Percentiles rank a stretch among this genome's conserved stretches.
These are phyloP conservation scores for Lasiodiplodia hormozganensis DNA, from an alignment of 2,329 filamentous ascomycete species.

Conservation along the genomic window DNA sequence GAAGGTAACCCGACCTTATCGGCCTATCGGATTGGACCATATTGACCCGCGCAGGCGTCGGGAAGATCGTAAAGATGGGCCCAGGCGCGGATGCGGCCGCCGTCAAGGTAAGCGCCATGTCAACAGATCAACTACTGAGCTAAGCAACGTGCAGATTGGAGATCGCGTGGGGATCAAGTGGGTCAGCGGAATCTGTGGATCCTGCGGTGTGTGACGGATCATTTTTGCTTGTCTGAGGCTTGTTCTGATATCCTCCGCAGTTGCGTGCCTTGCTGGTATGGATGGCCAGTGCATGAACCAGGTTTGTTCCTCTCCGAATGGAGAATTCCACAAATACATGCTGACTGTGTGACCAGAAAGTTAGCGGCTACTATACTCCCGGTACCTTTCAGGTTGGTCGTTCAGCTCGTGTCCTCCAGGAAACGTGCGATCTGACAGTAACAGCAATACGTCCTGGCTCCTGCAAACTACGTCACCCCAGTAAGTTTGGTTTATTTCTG, in stretches of 20 bases:
- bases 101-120: conserved; percentile 52
- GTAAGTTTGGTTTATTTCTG: conserved; percentile 50
- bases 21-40: neutral
- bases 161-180: conserved; percentile 76
- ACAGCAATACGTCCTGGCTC: conserved; percentile 68
- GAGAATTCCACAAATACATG: too few relatives aligned
- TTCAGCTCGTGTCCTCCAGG: too few relatives aligned
- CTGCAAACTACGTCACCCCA: conserved; percentile 72
- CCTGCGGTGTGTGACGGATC: conserved; percentile 39
- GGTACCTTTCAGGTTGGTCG: conserved; percentile 66
- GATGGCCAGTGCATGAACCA: conserved; percentile 64
- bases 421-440: neutral
- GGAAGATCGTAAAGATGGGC: conserved; percentile 70
- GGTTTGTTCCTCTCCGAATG: neutral
- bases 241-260: neutral
- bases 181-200: conserved; percentile 63
- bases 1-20: conserved; percentile 59
- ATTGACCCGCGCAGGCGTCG: conserved; percentile 57
- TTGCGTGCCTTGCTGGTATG: conserved; percentile 60
- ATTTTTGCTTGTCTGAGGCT: neutral
- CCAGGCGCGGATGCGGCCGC: conserved; percentile 62
- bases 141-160: conserved; percentile 53
- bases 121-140: neutral
- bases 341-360: conserved; percentile 38
- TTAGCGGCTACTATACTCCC: conserved; percentile 72